Percentiles rank a stretch among this genome's conserved stretches.
These are phyloP conservation scores for Raphidocelis subcapitata DNA, from an alignment of 139 green algal species.

Conservation along the genomic window DNA sequence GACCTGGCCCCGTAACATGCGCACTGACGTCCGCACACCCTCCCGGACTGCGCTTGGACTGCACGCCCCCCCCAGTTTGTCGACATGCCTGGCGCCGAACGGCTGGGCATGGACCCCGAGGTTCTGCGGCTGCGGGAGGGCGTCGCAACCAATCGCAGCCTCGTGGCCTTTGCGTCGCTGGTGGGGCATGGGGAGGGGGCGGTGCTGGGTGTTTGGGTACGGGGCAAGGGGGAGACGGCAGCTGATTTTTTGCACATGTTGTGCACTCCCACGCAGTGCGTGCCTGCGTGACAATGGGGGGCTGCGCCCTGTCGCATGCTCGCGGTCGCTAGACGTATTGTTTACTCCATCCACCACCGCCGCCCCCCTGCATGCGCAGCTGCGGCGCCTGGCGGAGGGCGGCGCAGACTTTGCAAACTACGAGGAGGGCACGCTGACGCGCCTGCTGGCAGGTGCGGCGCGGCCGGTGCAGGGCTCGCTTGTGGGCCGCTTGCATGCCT, in stretches of 20 bases:
- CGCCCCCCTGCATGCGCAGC: too few relatives aligned
- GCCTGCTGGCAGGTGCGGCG: slow-evolving; percentile 52
- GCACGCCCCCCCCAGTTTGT: slow-evolving; percentile 53
- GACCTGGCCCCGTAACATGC: too few relatives aligned
- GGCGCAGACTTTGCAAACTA: slow-evolving; percentile 42
- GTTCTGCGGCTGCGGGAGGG: slow-evolving; percentile 63
- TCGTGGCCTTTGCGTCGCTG: slow-evolving; percentile 36
- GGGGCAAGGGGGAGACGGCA: too few relatives aligned
- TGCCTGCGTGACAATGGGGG: too few relatives aligned
- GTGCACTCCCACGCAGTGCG: too few relatives aligned
- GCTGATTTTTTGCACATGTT: too few relatives aligned
- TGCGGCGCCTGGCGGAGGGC: slow-evolving; percentile 11
- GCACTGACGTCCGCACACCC: too few relatives aligned
- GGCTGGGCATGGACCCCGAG: slow-evolving; percentile 66
- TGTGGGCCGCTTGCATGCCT: too few relatives aligned
- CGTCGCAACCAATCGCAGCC: slow-evolving; percentile 39
- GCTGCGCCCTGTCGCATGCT: too few relatives aligned
- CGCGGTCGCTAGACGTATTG: too few relatives aligned
- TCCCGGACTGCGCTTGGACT: too few relatives aligned
- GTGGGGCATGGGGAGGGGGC: slow-evolving; percentile 3
- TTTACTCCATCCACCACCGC: too few relatives aligned
- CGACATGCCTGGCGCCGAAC: slow-evolving; percentile 67
- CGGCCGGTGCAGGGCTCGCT: neutral
- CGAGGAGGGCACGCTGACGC: slow-evolving; percentile 49
- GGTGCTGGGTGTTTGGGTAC: neutral